These are phyloP conservation scores for Crithidia thermophila DNA, from an alignment of 208 protist species.

Conservation along the genomic window DNA sequence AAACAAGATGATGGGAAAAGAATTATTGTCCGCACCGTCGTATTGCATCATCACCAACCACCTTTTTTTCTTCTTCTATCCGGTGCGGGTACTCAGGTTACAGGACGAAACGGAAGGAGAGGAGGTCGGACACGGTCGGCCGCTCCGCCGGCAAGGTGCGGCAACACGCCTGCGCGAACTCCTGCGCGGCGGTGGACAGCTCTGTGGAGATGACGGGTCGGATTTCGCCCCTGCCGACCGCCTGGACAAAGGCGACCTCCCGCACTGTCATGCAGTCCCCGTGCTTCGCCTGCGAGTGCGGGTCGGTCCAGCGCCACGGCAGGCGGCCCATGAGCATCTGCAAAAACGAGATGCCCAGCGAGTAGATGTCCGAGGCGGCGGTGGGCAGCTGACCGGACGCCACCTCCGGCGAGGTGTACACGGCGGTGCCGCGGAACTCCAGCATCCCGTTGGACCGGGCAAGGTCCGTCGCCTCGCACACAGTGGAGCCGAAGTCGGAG, in stretches of 20 bases:
- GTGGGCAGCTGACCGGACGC: slow-evolving; percentile 44
- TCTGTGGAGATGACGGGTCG: slow-evolving; percentile 39
- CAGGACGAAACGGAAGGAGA: slow-evolving; percentile 33
- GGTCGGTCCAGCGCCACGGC: slow-evolving; percentile 49
- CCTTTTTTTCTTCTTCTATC: too few relatives aligned
- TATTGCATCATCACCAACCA: too few relatives aligned
- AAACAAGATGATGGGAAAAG: not conserved
- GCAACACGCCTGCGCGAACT: slow-evolving; percentile 60
- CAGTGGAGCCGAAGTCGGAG: slow-evolving; percentile 76
- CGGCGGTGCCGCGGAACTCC: slow-evolving; percentile 54
- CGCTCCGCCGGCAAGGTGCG: slow-evolving; percentile 43
- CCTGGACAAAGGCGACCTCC: slow-evolving; percentile 50
- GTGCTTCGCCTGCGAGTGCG: slow-evolving; percentile 2
- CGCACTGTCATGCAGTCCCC: slow-evolving; percentile 22
- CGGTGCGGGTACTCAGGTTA: too few relatives aligned
- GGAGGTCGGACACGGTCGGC: slow-evolving; percentile 48
- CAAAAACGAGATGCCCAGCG: slow-evolving; percentile 71
- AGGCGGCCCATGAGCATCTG: slow-evolving; percentile 67
- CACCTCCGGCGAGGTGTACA: slow-evolving; percentile 83
- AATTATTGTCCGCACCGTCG: too few relatives aligned
- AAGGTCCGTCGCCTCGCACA: slow-evolving; percentile 33
- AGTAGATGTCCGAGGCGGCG: slow-evolving; percentile 76
- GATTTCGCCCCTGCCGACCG: slow-evolving; percentile 45
- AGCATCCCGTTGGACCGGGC: slow-evolving; percentile 20
- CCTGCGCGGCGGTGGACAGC: slow-evolving; percentile 33